Percentiles rank a stretch among this genome's conserved stretches.
phyloP scores from a whole-genome alignment of 2,329 filamentous ascomycete species.

The Claviceps sp. region DNA sequence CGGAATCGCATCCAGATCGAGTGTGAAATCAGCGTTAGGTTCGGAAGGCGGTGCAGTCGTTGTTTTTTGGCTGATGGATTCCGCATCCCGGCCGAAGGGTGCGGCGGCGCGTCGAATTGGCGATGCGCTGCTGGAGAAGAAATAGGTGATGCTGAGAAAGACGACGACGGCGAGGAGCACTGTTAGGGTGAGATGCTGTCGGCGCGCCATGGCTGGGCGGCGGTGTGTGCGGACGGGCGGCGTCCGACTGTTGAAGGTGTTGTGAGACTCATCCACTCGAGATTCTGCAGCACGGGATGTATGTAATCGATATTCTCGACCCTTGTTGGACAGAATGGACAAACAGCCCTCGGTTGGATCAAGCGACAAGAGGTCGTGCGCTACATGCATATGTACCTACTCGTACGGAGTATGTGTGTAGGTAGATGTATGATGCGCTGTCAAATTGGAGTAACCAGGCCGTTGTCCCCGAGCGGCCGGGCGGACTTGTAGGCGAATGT shows the following conservation, averaged over 20 bases:
- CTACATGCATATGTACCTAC: no score
- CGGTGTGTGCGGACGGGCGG: not conserved
- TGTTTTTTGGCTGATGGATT: not conserved
- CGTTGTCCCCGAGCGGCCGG: no score
- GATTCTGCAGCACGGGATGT: not conserved
- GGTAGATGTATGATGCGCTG: no score
- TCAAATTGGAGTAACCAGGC: no score
- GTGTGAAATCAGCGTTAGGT: conserved; percentile 16
- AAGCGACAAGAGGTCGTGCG: no score
- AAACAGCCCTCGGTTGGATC: not conserved
- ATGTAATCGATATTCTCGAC: not conserved
- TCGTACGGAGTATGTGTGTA: no score
- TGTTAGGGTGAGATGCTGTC: conserved; percentile 38
- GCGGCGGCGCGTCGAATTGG: not conserved
- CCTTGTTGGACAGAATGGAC: not conserved
- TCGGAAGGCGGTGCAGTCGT: conserved; percentile 5
- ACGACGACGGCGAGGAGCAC: conserved; percentile 41
- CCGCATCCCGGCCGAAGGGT: conserved; percentile 6
- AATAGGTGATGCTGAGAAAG: conserved; percentile 45
- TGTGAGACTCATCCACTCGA: not conserved
- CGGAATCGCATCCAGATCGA: conserved; percentile 31
- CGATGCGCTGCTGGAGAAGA: conserved; percentile 33
- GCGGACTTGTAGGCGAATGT: no score
- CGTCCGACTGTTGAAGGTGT: not conserved
- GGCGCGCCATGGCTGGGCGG: conserved; percentile 32